Conservation (phyloP, 202 grass and related monocot genomes). For the Schoenoplectus triqueter region DNA sequence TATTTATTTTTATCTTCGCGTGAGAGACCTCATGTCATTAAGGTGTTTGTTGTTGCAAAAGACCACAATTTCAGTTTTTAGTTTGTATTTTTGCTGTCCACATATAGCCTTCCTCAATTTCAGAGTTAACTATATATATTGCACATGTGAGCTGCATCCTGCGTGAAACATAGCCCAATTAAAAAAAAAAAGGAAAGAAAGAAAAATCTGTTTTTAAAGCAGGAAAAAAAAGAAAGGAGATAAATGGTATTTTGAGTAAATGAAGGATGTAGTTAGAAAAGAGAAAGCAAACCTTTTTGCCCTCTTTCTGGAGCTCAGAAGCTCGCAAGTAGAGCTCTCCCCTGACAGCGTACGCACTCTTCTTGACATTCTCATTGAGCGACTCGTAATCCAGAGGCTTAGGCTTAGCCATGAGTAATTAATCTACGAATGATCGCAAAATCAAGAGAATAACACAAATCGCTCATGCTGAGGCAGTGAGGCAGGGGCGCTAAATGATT, state of each 20-base stretch:
- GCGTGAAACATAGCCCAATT: not conserved
- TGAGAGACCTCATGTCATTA: not conserved
- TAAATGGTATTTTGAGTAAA: constrained; percentile 4
- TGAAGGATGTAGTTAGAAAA: constrained; percentile 1
- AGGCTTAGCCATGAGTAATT: constrained; percentile 34
- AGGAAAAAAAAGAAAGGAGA: not conserved
- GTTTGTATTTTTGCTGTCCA: not conserved
- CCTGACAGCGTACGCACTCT: constrained; percentile 86
- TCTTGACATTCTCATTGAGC: constrained; percentile 98
- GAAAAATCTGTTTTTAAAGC: not conserved
- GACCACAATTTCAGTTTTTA: not conserved
- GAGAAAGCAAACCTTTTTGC: constrained; percentile 58
- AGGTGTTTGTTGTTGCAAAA: constrained; percentile 20
- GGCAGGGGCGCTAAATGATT: too few species aligned
- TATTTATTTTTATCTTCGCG: not conserved
- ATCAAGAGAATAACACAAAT: constrained; percentile 4
- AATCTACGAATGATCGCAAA: not conserved
- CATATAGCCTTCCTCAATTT: not conserved
- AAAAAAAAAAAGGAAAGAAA: not conserved
- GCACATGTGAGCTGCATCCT: not conserved
- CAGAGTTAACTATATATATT: not conserved
- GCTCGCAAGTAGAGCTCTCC: constrained; percentile 97
- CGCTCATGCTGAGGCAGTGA: not conserved
- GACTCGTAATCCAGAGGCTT: constrained; percentile 87
- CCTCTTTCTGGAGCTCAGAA: constrained; percentile 97